These are phyloP conservation scores for Nakazawaea ishiwadae DNA, from an alignment of 805 yeast species.

Conservation along the genomic window DNA sequence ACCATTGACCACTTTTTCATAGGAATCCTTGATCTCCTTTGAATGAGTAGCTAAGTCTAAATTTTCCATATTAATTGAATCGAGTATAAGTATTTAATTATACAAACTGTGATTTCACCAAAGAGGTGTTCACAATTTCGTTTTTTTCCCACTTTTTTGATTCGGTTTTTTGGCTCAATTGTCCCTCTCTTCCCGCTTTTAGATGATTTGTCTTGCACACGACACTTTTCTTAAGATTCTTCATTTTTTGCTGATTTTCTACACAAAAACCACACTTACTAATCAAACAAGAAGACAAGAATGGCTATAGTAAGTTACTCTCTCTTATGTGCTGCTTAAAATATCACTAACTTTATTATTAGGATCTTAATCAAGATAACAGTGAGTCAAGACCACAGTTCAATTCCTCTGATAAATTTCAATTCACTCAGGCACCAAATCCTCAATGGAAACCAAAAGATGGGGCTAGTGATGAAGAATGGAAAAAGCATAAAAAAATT, in stretches of 20 bases:
- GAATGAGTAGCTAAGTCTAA: constrained; percentile 65
- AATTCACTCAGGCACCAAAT: constrained; percentile 15
- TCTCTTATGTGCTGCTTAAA: no score
- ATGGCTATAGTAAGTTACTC: no score
- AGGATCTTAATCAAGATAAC: constrained; percentile 9
- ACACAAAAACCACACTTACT: no score
- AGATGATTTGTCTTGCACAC: no score
- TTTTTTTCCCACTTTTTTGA: background rate
- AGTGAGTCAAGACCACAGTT: constrained; percentile 13
- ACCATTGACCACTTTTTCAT: constrained; percentile 76
- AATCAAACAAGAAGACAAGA: no score
- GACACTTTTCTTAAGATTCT: no score
- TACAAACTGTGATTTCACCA: background rate
- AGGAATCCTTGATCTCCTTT: constrained; percentile 66
- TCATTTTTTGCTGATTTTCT: no score
- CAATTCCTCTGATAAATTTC: constrained; percentile 3
- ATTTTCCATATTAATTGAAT: constrained; percentile 42
- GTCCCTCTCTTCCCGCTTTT: no score
- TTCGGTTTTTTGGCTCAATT: background rate
- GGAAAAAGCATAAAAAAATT: constrained; percentile 41
- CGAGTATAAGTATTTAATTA: background rate
- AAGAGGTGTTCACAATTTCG: background rate
- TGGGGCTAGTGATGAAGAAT: constrained; percentile 40
- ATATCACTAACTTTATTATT: no score
- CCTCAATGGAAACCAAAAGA: constrained; percentile 42